These are phyloP conservation scores for Pistacia integerrima DNA, from an alignment of 345 rosid species.

Conservation along the genomic window DNA sequence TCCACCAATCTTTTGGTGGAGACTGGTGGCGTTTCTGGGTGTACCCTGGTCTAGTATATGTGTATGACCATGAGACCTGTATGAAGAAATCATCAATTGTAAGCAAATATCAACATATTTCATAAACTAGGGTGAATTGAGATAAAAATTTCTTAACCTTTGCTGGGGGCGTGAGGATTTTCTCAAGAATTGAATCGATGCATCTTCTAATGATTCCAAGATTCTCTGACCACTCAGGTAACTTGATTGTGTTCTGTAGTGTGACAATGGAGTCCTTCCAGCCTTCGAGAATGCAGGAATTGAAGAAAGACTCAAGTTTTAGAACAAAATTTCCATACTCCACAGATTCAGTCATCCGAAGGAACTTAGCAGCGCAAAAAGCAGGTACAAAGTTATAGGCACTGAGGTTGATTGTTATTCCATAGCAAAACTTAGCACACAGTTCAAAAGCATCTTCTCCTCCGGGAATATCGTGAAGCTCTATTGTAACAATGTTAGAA, in stretches of 20 bases:
- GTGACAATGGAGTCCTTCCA: constrained; percentile 94
- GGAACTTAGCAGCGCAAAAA: constrained; percentile 89
- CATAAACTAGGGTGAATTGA: no score
- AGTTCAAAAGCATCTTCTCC: constrained; percentile 93
- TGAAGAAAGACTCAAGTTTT: constrained; percentile 90
- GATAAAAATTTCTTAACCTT: constrained; percentile 46
- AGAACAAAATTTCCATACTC: constrained; percentile 77
- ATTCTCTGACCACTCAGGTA: constrained; percentile 89
- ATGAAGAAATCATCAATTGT: constrained; percentile 9
- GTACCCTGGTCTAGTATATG: constrained; percentile 83
- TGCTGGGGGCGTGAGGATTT: constrained; percentile 70
- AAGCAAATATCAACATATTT: background rate
- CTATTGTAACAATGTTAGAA: constrained; percentile 50
- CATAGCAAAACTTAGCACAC: constrained; percentile 95
- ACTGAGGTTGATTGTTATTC: constrained; percentile 82
- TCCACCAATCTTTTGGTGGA: constrained; percentile 98
- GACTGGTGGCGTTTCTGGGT: constrained; percentile 56
- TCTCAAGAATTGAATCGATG: constrained; percentile 78
- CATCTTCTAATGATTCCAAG: constrained; percentile 85
- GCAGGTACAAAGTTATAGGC: constrained; percentile 84
- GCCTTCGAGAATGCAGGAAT: constrained; percentile 85
- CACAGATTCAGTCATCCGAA: constrained; percentile 81
- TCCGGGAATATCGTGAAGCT: constrained; percentile 90
- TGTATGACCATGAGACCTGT: constrained; percentile 93
- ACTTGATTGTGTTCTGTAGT: constrained; percentile 59